Conservation (phyloP, 306 rosid species). For the Prunus mongolica region DNA sequence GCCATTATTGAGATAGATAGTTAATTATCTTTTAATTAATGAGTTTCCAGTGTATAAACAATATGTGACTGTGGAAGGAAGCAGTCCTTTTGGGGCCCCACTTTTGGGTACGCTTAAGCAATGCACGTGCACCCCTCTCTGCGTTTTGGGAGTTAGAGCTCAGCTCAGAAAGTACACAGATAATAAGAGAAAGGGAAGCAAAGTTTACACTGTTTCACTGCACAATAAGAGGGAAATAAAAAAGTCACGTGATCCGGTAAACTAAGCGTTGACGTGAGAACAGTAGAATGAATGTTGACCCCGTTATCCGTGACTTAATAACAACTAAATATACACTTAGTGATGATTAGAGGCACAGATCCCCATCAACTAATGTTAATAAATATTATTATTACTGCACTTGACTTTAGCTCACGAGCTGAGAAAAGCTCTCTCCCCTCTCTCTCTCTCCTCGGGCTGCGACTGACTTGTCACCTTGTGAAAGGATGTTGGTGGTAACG, state of each 20-base stretch:
- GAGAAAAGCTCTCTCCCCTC: background rate
- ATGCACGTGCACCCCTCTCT: background rate
- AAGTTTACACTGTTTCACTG: background rate
- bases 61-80: background rate
- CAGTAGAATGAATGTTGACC: conserved; percentile 32
- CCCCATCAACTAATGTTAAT: conserved; percentile 27
- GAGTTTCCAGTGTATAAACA: background rate
- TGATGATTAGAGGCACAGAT: conserved; percentile 70
- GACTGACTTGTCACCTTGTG: background rate
- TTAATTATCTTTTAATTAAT: too few species aligned
- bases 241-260: conserved; percentile 30
- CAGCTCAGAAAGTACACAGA: background rate
- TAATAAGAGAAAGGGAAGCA: background rate
- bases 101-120: too few species aligned
- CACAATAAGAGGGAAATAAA: background rate
- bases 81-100: background rate
- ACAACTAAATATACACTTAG: background rate
- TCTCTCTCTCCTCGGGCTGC: background rate
- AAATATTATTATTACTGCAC: background rate
- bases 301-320: background rate
- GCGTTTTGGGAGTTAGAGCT: background rate
- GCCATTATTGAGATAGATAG: too few species aligned
- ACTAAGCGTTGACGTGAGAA: conserved; percentile 34
- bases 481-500: conserved; percentile 34
- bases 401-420: background rate